Base-by-base conservation (phyloP, 2,329 filamentous ascomycete genomes). In the Sordariomycetes sp. region DNA sequence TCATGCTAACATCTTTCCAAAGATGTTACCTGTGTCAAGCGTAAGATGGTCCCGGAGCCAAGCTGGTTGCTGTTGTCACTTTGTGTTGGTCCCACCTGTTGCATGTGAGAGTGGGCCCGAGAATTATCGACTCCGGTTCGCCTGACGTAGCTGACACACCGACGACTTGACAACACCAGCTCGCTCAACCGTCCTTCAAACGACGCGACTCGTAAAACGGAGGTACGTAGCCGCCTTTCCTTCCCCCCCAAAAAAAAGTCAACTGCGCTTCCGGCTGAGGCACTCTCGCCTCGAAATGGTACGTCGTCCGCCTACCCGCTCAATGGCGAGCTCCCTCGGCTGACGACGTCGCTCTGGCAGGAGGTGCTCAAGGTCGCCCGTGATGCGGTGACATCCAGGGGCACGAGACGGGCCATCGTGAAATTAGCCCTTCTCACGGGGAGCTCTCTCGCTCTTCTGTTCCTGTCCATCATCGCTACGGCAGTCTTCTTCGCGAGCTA, bases 401-500 rank as follows among this genome's bases (percentile, higher is more conserved):
- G 72, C 10, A 74, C 76, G n/a, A 75, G 76, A 63, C 72, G 76
- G 60, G 72, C 72, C 1, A 70, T 77, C 58, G 66, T 82, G 51
- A 76, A 76, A 59, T 70, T 72, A 1, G 64, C 71, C 17, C 68
- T 82, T 22, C 69, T 80, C 22, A 63, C 70, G 5, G 67, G 68
- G 12, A 68, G 71, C 3, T 75, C 75, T 1, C 60, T 70, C 2
- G 65, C 72, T 8, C 69, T 83, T 57, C 69, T 81, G 25, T 69
- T 70, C 17, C 62, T 79, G 10, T 77, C 79, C 4, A 70, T 72
- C 0, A 60, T 80, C 25, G 74, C 72, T 15, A 81, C 81, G 34
- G 66, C 75, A 2, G 62, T 79, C 2, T 80, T 82, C 62, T 82
- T 82, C 64, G 74, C 76, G 62, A 76, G 74, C 61, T 81, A 80